Conservation (phyloP, 306 rosid species). For the Trifolium repens region DNA sequence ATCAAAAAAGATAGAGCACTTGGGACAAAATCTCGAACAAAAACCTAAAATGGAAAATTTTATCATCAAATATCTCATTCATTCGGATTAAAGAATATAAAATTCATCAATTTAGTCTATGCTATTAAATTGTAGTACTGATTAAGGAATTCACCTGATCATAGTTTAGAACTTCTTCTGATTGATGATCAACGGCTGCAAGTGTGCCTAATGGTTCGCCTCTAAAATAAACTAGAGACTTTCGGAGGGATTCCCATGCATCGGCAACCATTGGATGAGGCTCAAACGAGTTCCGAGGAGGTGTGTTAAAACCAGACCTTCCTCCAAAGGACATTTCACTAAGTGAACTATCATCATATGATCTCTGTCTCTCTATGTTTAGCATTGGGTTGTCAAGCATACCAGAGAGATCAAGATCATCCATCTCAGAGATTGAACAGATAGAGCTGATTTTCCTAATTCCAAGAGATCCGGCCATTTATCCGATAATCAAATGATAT, state of each 20-base stretch:
- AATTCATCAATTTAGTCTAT: no score
- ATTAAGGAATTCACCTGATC: constrained; percentile 66
- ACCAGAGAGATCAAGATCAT: constrained; percentile 71
- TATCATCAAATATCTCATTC: constrained; percentile 15
- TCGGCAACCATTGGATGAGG: constrained; percentile 92
- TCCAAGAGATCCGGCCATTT: constrained; percentile 69
- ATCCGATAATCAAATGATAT: constrained; percentile 36
- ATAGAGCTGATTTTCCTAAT: constrained; percentile 71
- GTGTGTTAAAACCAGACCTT: constrained; percentile 78
- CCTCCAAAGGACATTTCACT: constrained; percentile 79
- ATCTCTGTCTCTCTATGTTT: constrained; percentile 83
- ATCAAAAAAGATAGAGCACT: constrained; percentile 88
- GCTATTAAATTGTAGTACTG: background rate
- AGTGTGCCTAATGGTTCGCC: constrained; percentile 83
- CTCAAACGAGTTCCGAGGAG: constrained; percentile 81
- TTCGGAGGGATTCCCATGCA: constrained; percentile 88
- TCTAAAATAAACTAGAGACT: constrained; percentile 70
- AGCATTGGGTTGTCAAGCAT: constrained; percentile 77
- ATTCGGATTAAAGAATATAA: no score
- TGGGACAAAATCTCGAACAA: constrained; percentile 91
- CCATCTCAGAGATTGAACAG: constrained; percentile 79
- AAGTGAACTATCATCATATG: constrained; percentile 85
- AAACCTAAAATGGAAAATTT: constrained; percentile 54
- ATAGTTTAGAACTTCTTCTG: constrained; percentile 86
- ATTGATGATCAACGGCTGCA: constrained; percentile 80